These are phyloP conservation scores for Candida ortonii DNA, from an alignment of 805 yeast species.

Conservation along the genomic window DNA sequence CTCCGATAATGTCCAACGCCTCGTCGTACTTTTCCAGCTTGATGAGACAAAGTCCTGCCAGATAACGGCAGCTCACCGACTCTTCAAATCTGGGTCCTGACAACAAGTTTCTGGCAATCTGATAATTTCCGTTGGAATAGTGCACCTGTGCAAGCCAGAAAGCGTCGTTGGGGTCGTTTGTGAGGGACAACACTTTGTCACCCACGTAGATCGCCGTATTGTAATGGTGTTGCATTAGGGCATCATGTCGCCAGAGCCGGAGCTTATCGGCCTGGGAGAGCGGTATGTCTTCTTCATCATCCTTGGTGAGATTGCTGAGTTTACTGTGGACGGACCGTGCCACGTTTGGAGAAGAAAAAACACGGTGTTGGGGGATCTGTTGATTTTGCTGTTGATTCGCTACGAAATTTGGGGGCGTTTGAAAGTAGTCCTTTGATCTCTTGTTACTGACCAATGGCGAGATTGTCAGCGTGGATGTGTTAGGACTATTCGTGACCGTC, in stretches of 20 bases:
- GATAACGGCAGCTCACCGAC: constrained; percentile 74
- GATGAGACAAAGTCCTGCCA: constrained; percentile 71
- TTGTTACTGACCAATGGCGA: constrained; percentile 56
- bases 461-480: constrained; percentile 69
- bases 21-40: constrained; percentile 81
- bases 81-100: constrained; percentile 52
- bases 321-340: constrained; percentile 15
- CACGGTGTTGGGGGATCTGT: constrained; percentile 17
- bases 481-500: constrained; percentile 43
- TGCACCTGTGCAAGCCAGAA: constrained; percentile 95
- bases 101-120: constrained; percentile 73
- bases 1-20: constrained; percentile 83
- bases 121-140: constrained; percentile 69
- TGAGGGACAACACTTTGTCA: constrained; percentile 80
- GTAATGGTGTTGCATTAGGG: constrained; percentile 87
- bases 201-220: constrained; percentile 88
- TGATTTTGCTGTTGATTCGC: constrained; percentile 20
- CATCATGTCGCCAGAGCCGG: constrained; percentile 90
- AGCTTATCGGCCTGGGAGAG: constrained; percentile 80
- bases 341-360: constrained; percentile 27
- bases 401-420: constrained; percentile 34
- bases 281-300: constrained; percentile 37
- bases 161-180: constrained; percentile 88
- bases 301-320: constrained; percentile 10
- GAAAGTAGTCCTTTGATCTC: constrained; percentile 32